Base-by-base conservation (phyloP, 1,284 basidiomycete species). In the Papiliotrema laurentii region DNA sequence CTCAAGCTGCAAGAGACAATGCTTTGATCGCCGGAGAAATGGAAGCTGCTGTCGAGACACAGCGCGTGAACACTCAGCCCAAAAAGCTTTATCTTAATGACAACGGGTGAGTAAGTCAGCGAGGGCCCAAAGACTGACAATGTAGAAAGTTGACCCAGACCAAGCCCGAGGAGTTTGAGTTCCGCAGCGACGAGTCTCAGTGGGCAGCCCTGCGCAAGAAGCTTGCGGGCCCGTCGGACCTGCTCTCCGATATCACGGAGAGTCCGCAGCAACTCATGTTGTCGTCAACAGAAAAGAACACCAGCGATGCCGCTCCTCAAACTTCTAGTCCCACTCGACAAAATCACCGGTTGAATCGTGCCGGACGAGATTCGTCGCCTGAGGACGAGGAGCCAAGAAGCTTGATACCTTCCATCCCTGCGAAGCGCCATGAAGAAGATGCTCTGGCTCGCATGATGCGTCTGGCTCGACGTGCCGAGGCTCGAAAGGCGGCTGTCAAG, bases 141-240 rank as follows among this genome's bases (percentile, higher is more conserved):
- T 27, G 3, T 26, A 71, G 69, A 2, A 60, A 66, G 43, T 70
- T 70, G 51, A 72, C 69, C 4, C 69, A 72, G 37, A 69, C 69
- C 7, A 64, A 58, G 34, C 69, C 69, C 21, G 43, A 43, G 22
- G 38, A 35, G 5, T 19, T 43, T 5, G 42, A 48, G 26, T 4
- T 21, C n/a, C 37, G 13, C 22, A 22, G 27, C 4, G 45, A 18
- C 36, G 45, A 38, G 13, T 27, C 33, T 14, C 45, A 46, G 21
- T n/a, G 13, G 36, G 18, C 31, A 6, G 38, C 35, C 3, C 21
- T 24, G 11, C 45, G 51, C 21, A 21, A 35, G 5, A 21, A 43
- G 2, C 37, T 54, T 11, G 54, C 47, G 31, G 55, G 48, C 43
- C 24, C 42, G 24, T 54, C 54, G 2, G 33, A 45, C 34, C 24